Evolutionary conservation across 148 eudicot species (phyloP).

Genomic region (Talinum fruticosum): DNA sequence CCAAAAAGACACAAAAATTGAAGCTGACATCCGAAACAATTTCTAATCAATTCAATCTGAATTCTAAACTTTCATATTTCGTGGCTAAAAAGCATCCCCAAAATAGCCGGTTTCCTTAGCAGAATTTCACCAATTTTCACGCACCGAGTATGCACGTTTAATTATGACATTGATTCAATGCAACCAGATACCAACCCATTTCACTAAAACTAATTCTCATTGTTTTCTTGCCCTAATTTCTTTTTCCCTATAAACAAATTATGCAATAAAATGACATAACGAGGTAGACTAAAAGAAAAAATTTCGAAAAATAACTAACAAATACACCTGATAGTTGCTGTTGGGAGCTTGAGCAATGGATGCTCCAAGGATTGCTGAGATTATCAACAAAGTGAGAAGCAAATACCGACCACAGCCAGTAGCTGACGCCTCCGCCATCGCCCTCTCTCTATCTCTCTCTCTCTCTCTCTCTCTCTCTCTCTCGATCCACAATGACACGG

Average conservation of each 20-base stretch:
- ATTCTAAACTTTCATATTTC: neutral
- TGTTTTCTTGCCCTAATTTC: neutral
- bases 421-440: neutral
- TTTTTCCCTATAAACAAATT: neutral
- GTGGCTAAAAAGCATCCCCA: too few relatives aligned
- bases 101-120: too few relatives aligned
- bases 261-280: neutral
- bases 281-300: neutral
- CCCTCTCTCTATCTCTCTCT: neutral
- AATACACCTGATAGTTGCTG: constrained; percentile 19
- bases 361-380: neutral
- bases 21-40: too few relatives aligned
- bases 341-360: neutral
- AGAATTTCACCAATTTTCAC: neutral
- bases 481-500: neutral
- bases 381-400: neutral
- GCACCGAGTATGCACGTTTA: neutral
- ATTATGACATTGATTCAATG: neutral
- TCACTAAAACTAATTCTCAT: neutral
- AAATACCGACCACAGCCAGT: neutral
- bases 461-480: neutral
- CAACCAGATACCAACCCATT: neutral
- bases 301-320: neutral
- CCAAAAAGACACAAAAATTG: too few relatives aligned
- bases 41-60: neutral